Evolutionary conservation across 129 eudicot species (phyloP).

Genomic region (Lactuca sativa): DNA sequence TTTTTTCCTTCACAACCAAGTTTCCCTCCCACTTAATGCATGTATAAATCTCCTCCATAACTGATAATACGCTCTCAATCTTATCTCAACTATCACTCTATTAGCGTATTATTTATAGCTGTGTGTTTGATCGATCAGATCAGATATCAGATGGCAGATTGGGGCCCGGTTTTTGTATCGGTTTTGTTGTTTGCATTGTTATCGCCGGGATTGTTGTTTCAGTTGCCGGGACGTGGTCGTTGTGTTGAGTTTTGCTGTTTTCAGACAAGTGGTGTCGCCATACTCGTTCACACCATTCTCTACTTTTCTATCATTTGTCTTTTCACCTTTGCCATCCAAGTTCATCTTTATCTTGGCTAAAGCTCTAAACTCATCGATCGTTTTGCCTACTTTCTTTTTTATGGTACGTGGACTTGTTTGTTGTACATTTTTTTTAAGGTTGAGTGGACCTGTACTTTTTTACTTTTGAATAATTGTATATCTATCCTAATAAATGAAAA

Average conservation of each 20-base stretch:
- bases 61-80: not conserved
- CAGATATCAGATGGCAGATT: slow-evolving; percentile 36
- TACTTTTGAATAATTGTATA: too few relatives aligned
- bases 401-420: not conserved
- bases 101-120: not conserved
- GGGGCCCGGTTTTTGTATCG: slow-evolving; percentile 66
- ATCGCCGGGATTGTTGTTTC: slow-evolving; percentile 67
- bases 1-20: slow-evolving; percentile 25
- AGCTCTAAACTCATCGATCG: not conserved
- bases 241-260: slow-evolving; percentile 57
- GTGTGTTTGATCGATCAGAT: not conserved
- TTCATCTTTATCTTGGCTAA: slow-evolving; percentile 54
- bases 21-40: slow-evolving; percentile 12
- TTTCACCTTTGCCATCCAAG: slow-evolving; percentile 43
- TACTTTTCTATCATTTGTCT: slow-evolving; percentile 56
- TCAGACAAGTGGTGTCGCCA: slow-evolving; percentile 54
- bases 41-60: slow-evolving; percentile 15
- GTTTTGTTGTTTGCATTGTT: slow-evolving; percentile 54
- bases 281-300: slow-evolving; percentile 52
- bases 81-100: not conserved
- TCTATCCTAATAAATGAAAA: too few relatives aligned
- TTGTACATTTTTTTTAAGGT: not conserved
- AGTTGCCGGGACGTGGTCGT: slow-evolving; percentile 53
- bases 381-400: not conserved
- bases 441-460: too few relatives aligned